Base-by-base conservation (phyloP, 352 stramenopile species). In the Phytopythium delawarense region DNA sequence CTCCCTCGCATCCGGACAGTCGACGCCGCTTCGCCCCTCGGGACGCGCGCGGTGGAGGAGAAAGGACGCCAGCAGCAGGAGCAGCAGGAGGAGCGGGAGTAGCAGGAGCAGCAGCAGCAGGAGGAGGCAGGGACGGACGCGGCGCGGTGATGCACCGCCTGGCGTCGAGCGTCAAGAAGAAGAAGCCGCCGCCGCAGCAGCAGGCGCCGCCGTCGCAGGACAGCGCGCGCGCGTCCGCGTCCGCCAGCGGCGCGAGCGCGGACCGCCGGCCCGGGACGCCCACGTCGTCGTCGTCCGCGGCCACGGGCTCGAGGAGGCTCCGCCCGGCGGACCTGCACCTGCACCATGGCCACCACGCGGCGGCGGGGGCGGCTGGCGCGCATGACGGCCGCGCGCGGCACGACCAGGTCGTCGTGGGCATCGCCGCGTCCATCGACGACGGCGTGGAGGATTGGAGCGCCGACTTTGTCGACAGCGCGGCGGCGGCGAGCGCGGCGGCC, bases 401-500 rank as follows among this genome's bases (percentile, higher is more conserved):
- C 4, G 79, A 89, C 56, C 81, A 91, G 44, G 82, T 91, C 25
- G 84, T 93, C 15, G 81, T 91, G 8, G 84, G 84, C 9, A 82
- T 93, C 58, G 68, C 82, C 2, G 81, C 84, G 0, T 84, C 81
- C 13, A 67, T 64, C 20, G 81, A 87, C 30, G 84, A 91, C 57
- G 84, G 80, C 34, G 67, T 93, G 1, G 84, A 93, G 62, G 84
- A 93, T 71, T 93, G 84, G 84, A 90, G 71, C 63, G 73, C 70
- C 25, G 84, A 93, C 51, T 86, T 86, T 46, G 44, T 81, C 21
- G 58, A 74, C 54, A 64, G 59, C 54, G 44, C 49, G 23, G 46
- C 50, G 12, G 12, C 48, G 50, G 42, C 62, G 28, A 23, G 39
- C 37, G 13, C 51, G 39, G 28, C 42, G 39, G 11, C 5, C 13